Base-by-base conservation (phyloP, 352 stramenopile genomes). In the Blastocystis sp. region DNA sequence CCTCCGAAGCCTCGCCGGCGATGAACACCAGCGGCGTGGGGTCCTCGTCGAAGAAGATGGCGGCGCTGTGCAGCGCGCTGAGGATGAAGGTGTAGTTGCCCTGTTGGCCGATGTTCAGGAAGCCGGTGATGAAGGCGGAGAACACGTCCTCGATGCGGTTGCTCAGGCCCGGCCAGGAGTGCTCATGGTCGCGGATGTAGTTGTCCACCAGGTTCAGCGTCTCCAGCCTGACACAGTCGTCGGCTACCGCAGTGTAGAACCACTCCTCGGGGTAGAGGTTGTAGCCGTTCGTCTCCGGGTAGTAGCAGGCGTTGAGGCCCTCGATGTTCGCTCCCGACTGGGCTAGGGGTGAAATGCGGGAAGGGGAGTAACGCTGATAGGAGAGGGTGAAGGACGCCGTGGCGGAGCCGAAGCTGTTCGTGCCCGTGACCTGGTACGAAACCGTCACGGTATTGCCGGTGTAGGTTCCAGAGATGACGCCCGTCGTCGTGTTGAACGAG, bases 131-230 rank as follows among this genome's bases (percentile, higher is more conserved):
- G 45, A 62, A 10, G 19, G 28, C 74, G 45, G 56, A 48, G 5
- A 82, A 64, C 21, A 38, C 28, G 19, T 82, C 41, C 14, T 56
- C 38, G 38, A 76, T 52, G 14, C 40, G 28, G 48, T 70, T 43
- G 45, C 48, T 43, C 5, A 82, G 45, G 70, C 74, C 74, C 21
- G 74, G 74, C 74, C 74, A 82, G 7, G 74, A 52, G 34, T 82
- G 74, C 10, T 23, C 23, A 14, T 71, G 64, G 19, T 71, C 64
- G 3, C 0, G 3, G 19, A 23, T 3, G 23, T 41, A 71, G 45
- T 71, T 9, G 45, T 71, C 64, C 3, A 14, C 3, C 64, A 71
- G 19, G 45, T 71, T 23, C 19, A 71, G 23, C 0, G 17, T 40
- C 64, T 71, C 64, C 64, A 71, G 45, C 19, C 21, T 17, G 3